These are phyloP conservation scores for Pichia cactophila DNA, from an alignment of 1,139 yeast species.

Conservation along the genomic window DNA sequence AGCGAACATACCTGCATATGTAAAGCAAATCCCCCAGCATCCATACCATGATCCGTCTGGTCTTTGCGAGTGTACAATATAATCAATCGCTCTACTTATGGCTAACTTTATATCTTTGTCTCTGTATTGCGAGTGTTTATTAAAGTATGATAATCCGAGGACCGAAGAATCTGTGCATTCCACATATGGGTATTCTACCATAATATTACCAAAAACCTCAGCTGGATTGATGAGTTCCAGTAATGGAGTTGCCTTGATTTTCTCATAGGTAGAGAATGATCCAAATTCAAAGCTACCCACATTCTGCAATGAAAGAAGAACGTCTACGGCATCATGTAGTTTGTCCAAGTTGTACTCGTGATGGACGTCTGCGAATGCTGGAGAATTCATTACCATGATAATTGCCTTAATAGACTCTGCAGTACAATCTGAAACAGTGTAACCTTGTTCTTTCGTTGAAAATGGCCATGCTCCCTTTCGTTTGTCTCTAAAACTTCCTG, in stretches of 20 bases:
- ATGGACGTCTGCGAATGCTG: constrained; percentile 41
- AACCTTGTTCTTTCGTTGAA: constrained; percentile 92
- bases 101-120: constrained; percentile 57
- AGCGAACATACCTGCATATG: constrained; percentile 98
- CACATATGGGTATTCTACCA: constrained; percentile 97
- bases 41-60: constrained; percentile 97
- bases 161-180: constrained; percentile 97
- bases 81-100: constrained; percentile 65
- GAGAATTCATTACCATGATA: constrained; percentile 75
- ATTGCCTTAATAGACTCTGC: constrained; percentile 95
- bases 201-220: constrained; percentile 93
- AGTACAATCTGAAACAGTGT: constrained; percentile 94
- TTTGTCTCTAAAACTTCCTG: constrained; percentile 75
- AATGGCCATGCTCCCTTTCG: constrained; percentile 97
- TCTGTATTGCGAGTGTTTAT: constrained; percentile 57
- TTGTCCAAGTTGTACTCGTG: constrained; percentile 45
- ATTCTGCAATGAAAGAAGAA: constrained; percentile 64
- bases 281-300: constrained; percentile 78
- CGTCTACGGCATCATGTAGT: constrained; percentile 65
- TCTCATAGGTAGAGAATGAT: constrained; percentile 88
- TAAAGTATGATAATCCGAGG: constrained; percentile 76
- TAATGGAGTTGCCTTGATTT: constrained; percentile 71
- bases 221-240: constrained; percentile 85
- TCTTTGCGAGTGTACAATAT: constrained; percentile 60
- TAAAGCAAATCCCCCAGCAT: constrained; percentile 95